Evolutionary conservation across 495 filamentous ascomycete genomes (phyloP).

Genomic region (Chaetomium tenue): DNA sequence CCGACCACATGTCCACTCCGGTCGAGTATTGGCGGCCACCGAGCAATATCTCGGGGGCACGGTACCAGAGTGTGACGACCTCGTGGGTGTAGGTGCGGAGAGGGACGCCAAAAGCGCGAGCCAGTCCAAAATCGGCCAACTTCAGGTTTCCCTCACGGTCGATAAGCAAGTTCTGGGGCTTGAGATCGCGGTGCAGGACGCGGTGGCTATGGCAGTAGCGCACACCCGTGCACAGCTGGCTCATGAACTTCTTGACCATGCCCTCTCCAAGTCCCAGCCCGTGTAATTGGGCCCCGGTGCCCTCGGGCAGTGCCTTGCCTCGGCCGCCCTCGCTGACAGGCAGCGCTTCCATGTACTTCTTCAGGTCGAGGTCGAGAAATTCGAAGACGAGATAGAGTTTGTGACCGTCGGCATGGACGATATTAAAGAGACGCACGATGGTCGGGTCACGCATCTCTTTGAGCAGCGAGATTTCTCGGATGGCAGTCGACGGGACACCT

Average conservation of each 20-base stretch:
- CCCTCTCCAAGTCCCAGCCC: constrained; percentile 76
- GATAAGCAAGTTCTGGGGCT: constrained; percentile 97
- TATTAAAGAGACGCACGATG: constrained; percentile 88
- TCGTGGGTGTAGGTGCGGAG: constrained; percentile 97
- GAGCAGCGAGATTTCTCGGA: constrained; percentile 92
- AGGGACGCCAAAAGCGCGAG: constrained; percentile 93
- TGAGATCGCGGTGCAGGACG: constrained; percentile 91
- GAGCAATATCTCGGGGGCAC: constrained; percentile 94
- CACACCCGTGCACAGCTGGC: constrained; percentile 85
- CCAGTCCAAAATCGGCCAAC: constrained; percentile 95
- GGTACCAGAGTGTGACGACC: constrained; percentile 98
- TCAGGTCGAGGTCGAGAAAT: constrained; percentile 89
- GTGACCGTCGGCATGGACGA: constrained; percentile 94
- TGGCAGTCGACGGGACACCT: constrained; percentile 92
- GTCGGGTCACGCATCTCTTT: constrained; percentile 98
- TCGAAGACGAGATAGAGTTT: constrained; percentile 96
- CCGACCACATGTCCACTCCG: constrained; percentile 99
- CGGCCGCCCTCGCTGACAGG: constrained; percentile 86
- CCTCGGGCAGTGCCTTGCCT: constrained; percentile 83
- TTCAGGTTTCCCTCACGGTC: constrained; percentile 94
- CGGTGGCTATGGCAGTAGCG: constrained; percentile 96
- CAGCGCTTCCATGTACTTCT: constrained; percentile 98
- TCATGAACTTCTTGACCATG: constrained; percentile 98
- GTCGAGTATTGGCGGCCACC: constrained; percentile 97
- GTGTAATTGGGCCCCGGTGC: constrained; percentile 61